These are phyloP conservation scores for Sordaria brevicollis DNA, from an alignment of 495 filamentous ascomycete genomes.

Conservation along the genomic window DNA sequence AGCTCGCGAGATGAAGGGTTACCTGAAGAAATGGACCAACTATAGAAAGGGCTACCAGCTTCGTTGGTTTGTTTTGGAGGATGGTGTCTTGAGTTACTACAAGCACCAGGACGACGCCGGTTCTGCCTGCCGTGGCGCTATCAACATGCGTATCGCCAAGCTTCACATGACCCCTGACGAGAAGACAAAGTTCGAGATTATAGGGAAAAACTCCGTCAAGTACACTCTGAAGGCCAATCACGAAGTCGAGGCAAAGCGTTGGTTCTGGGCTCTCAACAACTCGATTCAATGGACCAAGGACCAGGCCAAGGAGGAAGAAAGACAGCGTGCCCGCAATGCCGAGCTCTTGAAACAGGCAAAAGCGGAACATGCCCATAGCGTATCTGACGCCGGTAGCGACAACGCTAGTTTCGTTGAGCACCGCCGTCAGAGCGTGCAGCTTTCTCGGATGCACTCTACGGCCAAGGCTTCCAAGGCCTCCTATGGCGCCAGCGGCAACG, in stretches of 20 bases:
- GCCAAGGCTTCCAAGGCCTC: constrained; percentile 16
- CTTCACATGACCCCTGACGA: constrained; percentile 93
- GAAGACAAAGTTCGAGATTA: constrained; percentile 94
- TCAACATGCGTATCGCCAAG: constrained; percentile 95
- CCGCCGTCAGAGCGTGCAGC: constrained; percentile 35
- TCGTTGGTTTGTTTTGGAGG: constrained; percentile 95
- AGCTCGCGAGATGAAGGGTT: constrained; percentile 92
- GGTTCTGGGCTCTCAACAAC: constrained; percentile 98
- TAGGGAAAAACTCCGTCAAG: constrained; percentile 97
- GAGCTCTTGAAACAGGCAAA: constrained; percentile 66
- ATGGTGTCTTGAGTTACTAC: constrained; percentile 96
- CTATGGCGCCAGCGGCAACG: constrained; percentile 23
- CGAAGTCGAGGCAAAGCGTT: constrained; percentile 81
- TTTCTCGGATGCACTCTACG: constrained; percentile 29
- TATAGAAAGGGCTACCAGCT: constrained; percentile 94
- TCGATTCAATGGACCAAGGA: constrained; percentile 98
- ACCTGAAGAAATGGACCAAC: constrained; percentile 98
- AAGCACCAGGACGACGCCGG: constrained; percentile 96
- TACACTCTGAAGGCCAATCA: constrained; percentile 97
- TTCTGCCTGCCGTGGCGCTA: constrained; percentile 88
- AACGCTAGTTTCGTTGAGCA: constrained; percentile 35
- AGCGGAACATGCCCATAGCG: constrained; percentile 20
- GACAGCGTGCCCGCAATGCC: constrained; percentile 56
- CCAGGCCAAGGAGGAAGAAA: constrained; percentile 83
- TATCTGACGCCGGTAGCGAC: constrained; percentile 41